phyloP scores from a whole-genome alignment of 805 yeast species.

The Lipomyces japonicus region DNA sequence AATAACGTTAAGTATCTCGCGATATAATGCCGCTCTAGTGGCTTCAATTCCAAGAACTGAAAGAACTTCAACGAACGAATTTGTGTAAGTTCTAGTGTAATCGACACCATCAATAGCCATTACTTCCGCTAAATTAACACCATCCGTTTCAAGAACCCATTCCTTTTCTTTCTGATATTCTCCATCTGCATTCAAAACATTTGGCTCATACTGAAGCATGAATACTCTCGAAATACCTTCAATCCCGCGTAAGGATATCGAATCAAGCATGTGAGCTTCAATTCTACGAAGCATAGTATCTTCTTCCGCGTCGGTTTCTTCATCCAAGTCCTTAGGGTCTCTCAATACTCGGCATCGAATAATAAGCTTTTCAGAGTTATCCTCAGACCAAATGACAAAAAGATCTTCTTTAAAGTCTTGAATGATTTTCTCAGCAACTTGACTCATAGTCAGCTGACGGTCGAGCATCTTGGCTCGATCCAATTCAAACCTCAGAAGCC shows the following conservation, averaged over 20 bases:
- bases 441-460: slow-evolving; percentile 95
- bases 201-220: slow-evolving; percentile 46
- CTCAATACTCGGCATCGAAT: slow-evolving; percentile 98
- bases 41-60: slow-evolving; percentile 98
- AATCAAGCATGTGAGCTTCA: slow-evolving; percentile 93
- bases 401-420: slow-evolving; percentile 91
- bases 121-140: slow-evolving; percentile 92
- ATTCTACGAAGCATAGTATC: slow-evolving; percentile 93
- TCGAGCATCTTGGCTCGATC: slow-evolving; percentile 99
- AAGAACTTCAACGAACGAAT: slow-evolving; percentile 92
- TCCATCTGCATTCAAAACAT: slow-evolving; percentile 59
- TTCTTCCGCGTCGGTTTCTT: slow-evolving; percentile 85
- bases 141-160: slow-evolving; percentile 99
- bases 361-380: slow-evolving; percentile 92
- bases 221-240: slow-evolving; percentile 87
- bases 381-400: slow-evolving; percentile 98
- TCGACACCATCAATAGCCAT: slow-evolving; percentile 95
- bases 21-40: slow-evolving; percentile 88
- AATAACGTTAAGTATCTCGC: slow-evolving; percentile 93
- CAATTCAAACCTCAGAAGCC: slow-evolving; percentile 92
- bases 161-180: slow-evolving; percentile 86
- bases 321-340: slow-evolving; percentile 89
- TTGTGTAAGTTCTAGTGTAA: slow-evolving; percentile 83
- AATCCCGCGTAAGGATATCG: slow-evolving; percentile 92
- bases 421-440: slow-evolving; percentile 92